Evolutionary conservation across 805 yeast genomes (phyloP).

Genomic region (Metschnikowia anglica): DNA sequence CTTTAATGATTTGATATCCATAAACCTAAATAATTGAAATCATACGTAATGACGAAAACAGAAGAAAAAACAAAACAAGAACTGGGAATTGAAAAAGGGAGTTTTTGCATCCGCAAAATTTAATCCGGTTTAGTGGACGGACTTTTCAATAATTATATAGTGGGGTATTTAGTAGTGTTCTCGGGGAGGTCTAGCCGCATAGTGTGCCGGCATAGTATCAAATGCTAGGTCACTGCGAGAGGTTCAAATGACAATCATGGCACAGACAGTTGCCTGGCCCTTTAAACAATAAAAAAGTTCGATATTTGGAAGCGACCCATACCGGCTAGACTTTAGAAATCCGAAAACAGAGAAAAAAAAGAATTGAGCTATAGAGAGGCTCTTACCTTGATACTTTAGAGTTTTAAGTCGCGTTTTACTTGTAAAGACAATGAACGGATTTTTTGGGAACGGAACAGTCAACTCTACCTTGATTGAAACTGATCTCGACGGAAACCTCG

Average conservation of each 20-base stretch:
- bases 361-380: neutral
- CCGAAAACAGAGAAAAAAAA: neutral
- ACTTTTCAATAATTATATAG: too few relatives aligned
- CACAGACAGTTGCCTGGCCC: neutral
- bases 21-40: too few relatives aligned
- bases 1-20: too few relatives aligned
- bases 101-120: too few relatives aligned
- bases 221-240: constrained; percentile 1
- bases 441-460: constrained; percentile 14
- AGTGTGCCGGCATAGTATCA: neutral
- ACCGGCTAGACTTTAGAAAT: too few relatives aligned
- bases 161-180: neutral
- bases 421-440: constrained; percentile 12
- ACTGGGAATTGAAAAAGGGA: too few relatives aligned
- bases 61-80: too few relatives aligned
- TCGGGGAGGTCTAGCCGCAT: neutral
- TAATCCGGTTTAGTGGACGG: too few relatives aligned
- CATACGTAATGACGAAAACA: too few relatives aligned
- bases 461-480: constrained; percentile 17
- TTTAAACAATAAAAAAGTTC: too few relatives aligned
- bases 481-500: constrained; percentile 19
- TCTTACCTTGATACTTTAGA: neutral
- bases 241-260: neutral
- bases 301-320: too few relatives aligned
- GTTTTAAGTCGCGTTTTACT: neutral